Evolutionary conservation across 495 filamentous ascomycete genomes (phyloP), one percentile per base, ranked within the genome.

Genomic region (Annulohypoxylon maeteangense): DNA sequence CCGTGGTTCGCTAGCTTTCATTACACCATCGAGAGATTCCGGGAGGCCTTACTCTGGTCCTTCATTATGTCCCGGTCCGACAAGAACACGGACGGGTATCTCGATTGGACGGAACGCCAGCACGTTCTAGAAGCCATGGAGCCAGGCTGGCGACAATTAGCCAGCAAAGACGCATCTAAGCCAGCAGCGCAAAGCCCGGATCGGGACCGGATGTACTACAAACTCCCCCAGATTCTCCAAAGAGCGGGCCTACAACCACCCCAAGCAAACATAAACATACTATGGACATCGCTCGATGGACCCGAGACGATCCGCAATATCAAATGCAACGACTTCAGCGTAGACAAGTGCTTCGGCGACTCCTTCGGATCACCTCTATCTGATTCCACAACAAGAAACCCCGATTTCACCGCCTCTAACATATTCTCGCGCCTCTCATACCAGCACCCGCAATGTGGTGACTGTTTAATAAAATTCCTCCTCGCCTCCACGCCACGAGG

Each of bases 281-380:
- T 76, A n/a, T 83, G 81, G 81, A 83, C 81, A 7, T 80, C 80
- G 7, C 61, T 82, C 12, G 81, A 83, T 65, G 81, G 81, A 0
- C 81, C 81, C 2, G 60, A 68, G 25, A 76, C 78, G 40, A 81
- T 83, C 62, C 78, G 76, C 57, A 76, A 79, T 45, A 58, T 78
- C 40, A 80, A 81, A 38, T 83, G 80, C 60, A 42, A 62, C 69
- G 72, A 75, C 31, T 83, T 83, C 69, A 76, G 77, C 42, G 75
- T 78, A 1, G 75, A 80, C 58, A 78, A 80, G 54, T 83, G 81
- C 58, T 54, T 83, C 8, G 81, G 78, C 0, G 80, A 80, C 48
- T 79, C 79, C 0, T 83, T 83, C 59, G 80, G 75, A 1, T 77
- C 74, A 7, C 32, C 73, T 42, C 71, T 77, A 11, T 79, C 75